Evolutionary conservation across 306 rosid genomes (phyloP).

Genomic region (Sechiopsis laciniata): DNA sequence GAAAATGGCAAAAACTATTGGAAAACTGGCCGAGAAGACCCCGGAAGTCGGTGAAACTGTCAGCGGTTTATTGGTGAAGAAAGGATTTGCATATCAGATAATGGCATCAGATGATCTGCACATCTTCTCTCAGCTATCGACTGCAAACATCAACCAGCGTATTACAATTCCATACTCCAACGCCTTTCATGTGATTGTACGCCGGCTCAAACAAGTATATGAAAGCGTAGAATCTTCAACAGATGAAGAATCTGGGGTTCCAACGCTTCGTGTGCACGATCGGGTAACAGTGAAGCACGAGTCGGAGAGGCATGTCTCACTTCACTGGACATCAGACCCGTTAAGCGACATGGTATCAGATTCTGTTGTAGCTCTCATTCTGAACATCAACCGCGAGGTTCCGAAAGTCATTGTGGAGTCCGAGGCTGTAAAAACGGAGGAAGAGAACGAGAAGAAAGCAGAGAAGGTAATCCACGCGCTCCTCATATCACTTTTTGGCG

Average conservation of each 20-base stretch:
- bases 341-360: slow-evolving; percentile 86
- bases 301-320: slow-evolving; percentile 71
- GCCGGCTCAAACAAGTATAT: slow-evolving; percentile 65
- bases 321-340: slow-evolving; percentile 89
- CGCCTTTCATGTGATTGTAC: slow-evolving; percentile 52
- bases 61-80: slow-evolving; percentile 76
- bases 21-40: slow-evolving; percentile 68
- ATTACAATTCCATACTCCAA: slow-evolving; percentile 77
- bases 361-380: slow-evolving; percentile 69
- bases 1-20: slow-evolving; percentile 90
- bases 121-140: slow-evolving; percentile 79
- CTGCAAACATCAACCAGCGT: slow-evolving; percentile 70
- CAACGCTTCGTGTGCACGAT: slow-evolving; percentile 62
- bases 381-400: slow-evolving; percentile 61
- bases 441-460: slow-evolving; percentile 60
- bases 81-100: slow-evolving; percentile 87
- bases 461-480: slow-evolving; percentile 72
- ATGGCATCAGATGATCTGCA: slow-evolving; percentile 94
- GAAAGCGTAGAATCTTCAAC: slow-evolving; percentile 66
- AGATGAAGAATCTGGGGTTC: slow-evolving; percentile 75
- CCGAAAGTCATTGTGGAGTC: slow-evolving; percentile 66
- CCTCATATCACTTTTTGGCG: slow-evolving; percentile 77
- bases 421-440: slow-evolving; percentile 53
- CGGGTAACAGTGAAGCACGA: slow-evolving; percentile 71
- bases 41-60: slow-evolving; percentile 68